Conservation (phyloP, 108 stramenopile genomes). For the Thalassiosira profunda region DNA sequence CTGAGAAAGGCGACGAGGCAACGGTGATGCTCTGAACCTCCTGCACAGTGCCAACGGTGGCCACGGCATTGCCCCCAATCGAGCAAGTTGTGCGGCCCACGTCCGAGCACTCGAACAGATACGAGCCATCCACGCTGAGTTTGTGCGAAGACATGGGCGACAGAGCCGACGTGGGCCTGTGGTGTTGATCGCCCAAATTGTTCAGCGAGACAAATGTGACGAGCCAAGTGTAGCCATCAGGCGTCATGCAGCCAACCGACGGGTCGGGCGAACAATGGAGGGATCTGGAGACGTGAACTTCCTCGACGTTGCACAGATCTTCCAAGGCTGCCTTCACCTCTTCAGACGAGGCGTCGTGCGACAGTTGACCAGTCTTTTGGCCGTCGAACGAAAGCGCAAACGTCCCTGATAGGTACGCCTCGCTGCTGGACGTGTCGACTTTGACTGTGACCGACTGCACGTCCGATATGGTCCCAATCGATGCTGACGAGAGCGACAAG, state of each 20-base stretch:
- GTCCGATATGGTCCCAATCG: conserved; percentile 41
- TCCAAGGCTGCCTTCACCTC: conserved; percentile 69
- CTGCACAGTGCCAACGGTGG: conserved; percentile 32
- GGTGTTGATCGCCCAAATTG: conserved; percentile 49
- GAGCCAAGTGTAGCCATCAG: conserved; percentile 65
- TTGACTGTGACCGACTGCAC: conserved; percentile 71
- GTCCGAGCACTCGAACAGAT: conserved; percentile 51
- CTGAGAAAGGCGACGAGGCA: conserved; percentile 36
- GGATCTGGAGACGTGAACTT: conserved; percentile 63
- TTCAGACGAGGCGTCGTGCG: conserved; percentile 60
- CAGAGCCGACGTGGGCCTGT: conserved; percentile 21
- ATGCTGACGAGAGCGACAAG: conserved; percentile 43
- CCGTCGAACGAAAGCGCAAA: conserved; percentile 78
- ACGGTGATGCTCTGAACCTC: conserved; percentile 40
- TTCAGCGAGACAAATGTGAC: conserved; percentile 53
- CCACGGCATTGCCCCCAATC: conserved; percentile 29
- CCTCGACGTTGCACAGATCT: conserved; percentile 57
- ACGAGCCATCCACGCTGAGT: conserved; percentile 47
- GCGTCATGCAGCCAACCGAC: conserved; percentile 37
- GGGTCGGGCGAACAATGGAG: conserved; percentile 48
- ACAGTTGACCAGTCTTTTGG: conserved; percentile 61
- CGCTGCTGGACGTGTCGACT: conserved; percentile 17
- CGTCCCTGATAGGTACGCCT: conserved; percentile 57
- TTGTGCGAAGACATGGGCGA: conserved; percentile 39
- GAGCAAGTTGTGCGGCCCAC: conserved; percentile 25